Evolutionary conservation across 108 stramenopile species (phyloP).

Genomic region (Pseudonitzschia multistriata): DNA sequence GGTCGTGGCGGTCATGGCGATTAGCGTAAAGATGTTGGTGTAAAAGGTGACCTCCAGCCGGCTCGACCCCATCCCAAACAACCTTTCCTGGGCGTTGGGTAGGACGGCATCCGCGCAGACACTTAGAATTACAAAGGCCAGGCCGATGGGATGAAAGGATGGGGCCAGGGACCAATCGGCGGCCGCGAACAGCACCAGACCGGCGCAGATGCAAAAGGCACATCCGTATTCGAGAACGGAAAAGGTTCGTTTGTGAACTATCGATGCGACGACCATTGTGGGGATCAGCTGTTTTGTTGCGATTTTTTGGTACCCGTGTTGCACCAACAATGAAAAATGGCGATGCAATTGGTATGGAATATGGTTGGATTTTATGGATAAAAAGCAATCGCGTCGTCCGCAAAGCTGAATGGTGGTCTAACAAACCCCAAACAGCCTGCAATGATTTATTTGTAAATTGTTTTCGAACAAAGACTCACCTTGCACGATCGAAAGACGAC

Average conservation of each 20-base stretch:
- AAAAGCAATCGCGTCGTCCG: background rate
- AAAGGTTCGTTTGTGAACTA: conserved; percentile 81
- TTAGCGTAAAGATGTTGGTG: conserved; percentile 88
- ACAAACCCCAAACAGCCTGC: too few species aligned
- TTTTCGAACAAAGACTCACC: background rate
- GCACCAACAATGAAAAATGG: too few species aligned
- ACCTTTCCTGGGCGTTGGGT: conserved; percentile 93
- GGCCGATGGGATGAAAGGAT: conserved; percentile 85
- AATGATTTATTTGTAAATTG: too few species aligned
- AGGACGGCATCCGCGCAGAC: conserved; percentile 92
- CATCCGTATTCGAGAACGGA: conserved; percentile 72
- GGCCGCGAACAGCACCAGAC: conserved; percentile 88
- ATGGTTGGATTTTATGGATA: background rate
- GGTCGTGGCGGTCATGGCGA: conserved; percentile 83
- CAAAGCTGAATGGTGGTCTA: background rate
- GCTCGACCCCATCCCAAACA: conserved; percentile 70
- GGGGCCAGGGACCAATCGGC: conserved; percentile 88
- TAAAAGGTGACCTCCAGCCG: conserved; percentile 90
- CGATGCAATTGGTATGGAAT: background rate
- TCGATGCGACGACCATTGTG: conserved; percentile 89
- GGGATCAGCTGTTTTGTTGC: conserved; percentile 55
- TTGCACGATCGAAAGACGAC: conserved; percentile 43
- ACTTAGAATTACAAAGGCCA: conserved; percentile 80
- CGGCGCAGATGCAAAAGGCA: conserved; percentile 85
- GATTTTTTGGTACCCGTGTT: background rate